Percentiles rank a stretch among this genome's conserved stretches.
Evolutionary conservation across 192 early-diverging fungal genomes (phyloP).

Genomic region (Umbelopsis vinacea): DNA sequence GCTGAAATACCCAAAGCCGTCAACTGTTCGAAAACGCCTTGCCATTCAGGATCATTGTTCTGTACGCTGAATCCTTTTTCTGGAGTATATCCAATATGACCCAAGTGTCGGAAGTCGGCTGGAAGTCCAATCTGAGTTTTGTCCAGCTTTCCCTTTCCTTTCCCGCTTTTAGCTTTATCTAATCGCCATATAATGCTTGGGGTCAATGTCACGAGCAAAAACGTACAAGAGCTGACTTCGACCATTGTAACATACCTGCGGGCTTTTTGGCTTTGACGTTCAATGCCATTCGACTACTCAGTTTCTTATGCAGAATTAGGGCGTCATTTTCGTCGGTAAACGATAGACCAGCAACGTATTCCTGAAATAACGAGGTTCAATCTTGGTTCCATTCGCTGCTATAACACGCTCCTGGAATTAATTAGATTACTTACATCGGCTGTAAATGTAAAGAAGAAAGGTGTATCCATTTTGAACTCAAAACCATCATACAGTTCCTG

Average conservation of each 20-base stretch:
- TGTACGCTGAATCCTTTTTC: constrained; percentile 66
- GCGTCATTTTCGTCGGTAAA: constrained; percentile 75
- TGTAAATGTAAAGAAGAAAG: constrained; percentile 76
- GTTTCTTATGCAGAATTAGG: constrained; percentile 64
- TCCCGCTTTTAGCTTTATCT: constrained; percentile 39
- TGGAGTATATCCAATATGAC: constrained; percentile 65
- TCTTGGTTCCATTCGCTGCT: background rate
- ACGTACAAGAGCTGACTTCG: background rate
- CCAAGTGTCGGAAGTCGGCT: constrained; percentile 60
- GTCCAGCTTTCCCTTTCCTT: constrained; percentile 60
- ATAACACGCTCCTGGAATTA: constrained; percentile 1
- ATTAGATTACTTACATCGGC: constrained; percentile 51
- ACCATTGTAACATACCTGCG: constrained; percentile 4
- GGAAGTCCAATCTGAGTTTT: constrained; percentile 65
- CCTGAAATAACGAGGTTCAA: constrained; percentile 28
- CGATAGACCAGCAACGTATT: constrained; percentile 70
- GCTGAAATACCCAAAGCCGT: constrained; percentile 62
- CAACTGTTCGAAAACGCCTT: constrained; percentile 70
- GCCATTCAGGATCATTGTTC: constrained; percentile 74
- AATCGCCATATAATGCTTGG: constrained; percentile 17
- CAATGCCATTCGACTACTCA: constrained; percentile 53
- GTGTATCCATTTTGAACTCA: constrained; percentile 59
- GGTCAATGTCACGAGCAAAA: background rate
- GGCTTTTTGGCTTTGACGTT: constrained; percentile 14
- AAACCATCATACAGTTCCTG: constrained; percentile 81